phyloP scores from a whole-genome alignment of 805 yeast species.

The Metschnikowia bowlesiae region DNA sequence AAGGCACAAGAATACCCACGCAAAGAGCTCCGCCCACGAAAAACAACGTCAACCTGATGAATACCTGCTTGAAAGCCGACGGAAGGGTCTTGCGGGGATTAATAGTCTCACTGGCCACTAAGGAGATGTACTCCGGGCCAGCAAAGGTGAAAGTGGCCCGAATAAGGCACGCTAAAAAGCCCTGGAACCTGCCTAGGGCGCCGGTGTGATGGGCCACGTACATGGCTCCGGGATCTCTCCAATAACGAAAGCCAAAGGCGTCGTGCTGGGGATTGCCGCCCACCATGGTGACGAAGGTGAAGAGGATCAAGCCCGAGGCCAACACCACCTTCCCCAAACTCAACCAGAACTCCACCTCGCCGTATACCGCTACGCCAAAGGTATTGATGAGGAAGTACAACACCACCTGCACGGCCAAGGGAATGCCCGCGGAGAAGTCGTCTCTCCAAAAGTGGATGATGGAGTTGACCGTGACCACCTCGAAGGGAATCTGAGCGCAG shows the following conservation, averaged over 20 bases:
- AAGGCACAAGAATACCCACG: conserved; percentile 73
- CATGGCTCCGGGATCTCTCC: conserved; percentile 19
- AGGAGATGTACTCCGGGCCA: conserved; percentile 82
- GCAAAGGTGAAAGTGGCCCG: conserved; percentile 77
- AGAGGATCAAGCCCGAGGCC: conserved; percentile 17
- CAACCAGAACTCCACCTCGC: conserved; percentile 52
- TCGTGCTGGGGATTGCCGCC: conserved; percentile 20
- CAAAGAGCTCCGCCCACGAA: conserved; percentile 72
- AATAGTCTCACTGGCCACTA: conserved; percentile 79
- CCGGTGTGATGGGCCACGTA: conserved; percentile 37
- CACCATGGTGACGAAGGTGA: conserved; percentile 19
- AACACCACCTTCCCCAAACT: conserved; percentile 35
- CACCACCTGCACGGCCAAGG: conserved; percentile 60
- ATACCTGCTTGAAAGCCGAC: conserved; percentile 73
- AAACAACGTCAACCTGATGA: conserved; percentile 60
- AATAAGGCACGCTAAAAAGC: conserved; percentile 63
- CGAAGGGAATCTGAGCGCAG: conserved; percentile 77
- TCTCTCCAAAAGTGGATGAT: conserved; percentile 79
- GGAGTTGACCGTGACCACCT: conserved; percentile 74
- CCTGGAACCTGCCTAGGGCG: conserved; percentile 60
- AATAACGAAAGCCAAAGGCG: conserved; percentile 19
- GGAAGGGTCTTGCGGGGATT: conserved; percentile 71
- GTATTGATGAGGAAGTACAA: conserved; percentile 51
- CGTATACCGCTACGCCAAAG: conserved; percentile 46
- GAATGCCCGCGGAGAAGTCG: conserved; percentile 68